A percentile compares a stretch with the other conserved stretches of the same genome.
phyloP scores from a whole-genome alignment of 164 flowering plant genomes.

The Magnolia kwangsiensis region DNA sequence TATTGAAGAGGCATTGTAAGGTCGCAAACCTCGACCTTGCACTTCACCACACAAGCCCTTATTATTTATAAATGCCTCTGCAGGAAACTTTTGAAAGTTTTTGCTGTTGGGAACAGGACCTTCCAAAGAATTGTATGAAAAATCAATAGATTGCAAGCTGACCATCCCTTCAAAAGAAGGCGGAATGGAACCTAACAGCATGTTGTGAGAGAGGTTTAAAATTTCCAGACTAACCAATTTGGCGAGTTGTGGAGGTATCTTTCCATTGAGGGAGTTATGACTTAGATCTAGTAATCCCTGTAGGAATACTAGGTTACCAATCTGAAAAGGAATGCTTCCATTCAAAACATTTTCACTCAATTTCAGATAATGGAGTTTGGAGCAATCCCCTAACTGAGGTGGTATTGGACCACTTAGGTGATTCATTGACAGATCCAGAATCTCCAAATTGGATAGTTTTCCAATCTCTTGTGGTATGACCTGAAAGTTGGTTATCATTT shows the following conservation, averaged over 20 bases:
- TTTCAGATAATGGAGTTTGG: background rate
- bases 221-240: constrained; percentile 34
- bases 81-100: no score
- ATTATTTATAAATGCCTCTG: constrained; percentile 27
- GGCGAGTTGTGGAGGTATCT: constrained; percentile 36
- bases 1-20: background rate
- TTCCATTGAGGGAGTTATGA: constrained; percentile 45
- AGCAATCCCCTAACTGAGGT: background rate
- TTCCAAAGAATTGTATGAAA: no score
- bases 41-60: constrained; percentile 43
- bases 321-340: no score
- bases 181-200: constrained; percentile 27
- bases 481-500: background rate
- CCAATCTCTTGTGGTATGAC: background rate
- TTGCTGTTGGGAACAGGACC: no score
- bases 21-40: constrained; percentile 22
- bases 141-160: constrained; percentile 39
- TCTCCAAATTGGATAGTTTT: background rate
- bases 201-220: no score
- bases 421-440: background rate
- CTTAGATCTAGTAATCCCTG: constrained; percentile 50
- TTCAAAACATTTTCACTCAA: background rate
- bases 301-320: constrained; percentile 26
- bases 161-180: constrained; percentile 22
- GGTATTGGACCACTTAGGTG: background rate